Base-by-base conservation (phyloP, 768 basidiomycete species). In the Grammothele lineata region DNA sequence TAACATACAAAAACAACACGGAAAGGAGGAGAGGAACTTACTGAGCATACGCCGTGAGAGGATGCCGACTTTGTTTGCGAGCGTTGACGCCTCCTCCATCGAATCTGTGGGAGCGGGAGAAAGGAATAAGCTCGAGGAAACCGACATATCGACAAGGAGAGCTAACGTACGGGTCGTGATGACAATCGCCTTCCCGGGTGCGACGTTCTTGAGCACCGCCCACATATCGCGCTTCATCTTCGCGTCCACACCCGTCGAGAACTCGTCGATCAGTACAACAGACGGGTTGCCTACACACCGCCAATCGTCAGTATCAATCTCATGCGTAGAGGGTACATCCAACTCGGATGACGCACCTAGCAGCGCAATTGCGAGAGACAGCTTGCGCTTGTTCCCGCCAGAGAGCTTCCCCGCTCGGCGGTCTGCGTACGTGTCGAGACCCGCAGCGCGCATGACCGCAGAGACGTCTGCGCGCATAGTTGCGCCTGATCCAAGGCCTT, bases 141-240 rank as follows among this genome's bases (percentile, higher is more conserved):
- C 26, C 7, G 4, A 18, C 12, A 2, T 10, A 1, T 21, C 8
- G 14, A n/a, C 24, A 15, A 8, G 14, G 3, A 38, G 37, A 38
- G 37, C 22, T 9, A 25, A 71, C 79, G 43, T 47, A 83, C 83
- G 83, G 2, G 85, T 87, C 0, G 84, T 86, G 43, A 87, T 80
- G 26, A 86, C 70, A 7, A 87, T 76, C 3, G 83, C 82, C 58
- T 88, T 87, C 12, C 81, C 85, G 3, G 71, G 67, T 0, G 82
- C 75, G 5, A 86, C 81, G 22, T 72, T 75, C 45, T 81, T 70
- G 45, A 90, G 68, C 0, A 83, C 87, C 15, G 68, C 67, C 88
- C 88, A 90, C 82, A 90, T 87, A 23, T 89, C 85, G 32, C 88
- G 70, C 64, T 89, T 90, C 73, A 83, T 88, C 62, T 81, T 87